phyloP scores from a whole-genome alignment of 2,329 filamentous ascomycete genomes.

The Ceratocystis papillata region DNA sequence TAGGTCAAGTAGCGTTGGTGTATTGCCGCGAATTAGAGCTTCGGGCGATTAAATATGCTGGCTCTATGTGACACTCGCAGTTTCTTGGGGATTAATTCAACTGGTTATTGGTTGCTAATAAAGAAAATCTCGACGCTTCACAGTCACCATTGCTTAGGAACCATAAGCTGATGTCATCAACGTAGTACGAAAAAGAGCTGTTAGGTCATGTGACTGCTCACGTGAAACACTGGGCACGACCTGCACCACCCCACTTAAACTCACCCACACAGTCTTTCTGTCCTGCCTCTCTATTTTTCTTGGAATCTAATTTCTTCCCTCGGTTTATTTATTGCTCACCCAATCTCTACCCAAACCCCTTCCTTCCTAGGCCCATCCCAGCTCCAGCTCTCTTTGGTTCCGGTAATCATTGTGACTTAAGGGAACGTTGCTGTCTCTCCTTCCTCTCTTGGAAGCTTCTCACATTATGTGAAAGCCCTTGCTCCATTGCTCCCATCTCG shows the following conservation, averaged over 20 bases:
- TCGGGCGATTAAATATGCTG: too few species aligned
- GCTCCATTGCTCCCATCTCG: conserved; percentile 19
- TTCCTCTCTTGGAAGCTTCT: conserved; percentile 14
- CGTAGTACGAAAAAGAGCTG: neutral
- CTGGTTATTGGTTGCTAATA: neutral
- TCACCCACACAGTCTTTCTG: conserved; percentile 22
- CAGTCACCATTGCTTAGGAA: neutral
- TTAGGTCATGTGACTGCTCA: conserved; percentile 16
- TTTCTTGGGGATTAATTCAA: too few species aligned
- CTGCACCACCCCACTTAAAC: conserved; percentile 16
- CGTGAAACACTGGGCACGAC: conserved; percentile 8
- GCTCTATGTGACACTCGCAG: too few species aligned
- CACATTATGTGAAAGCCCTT: conserved; percentile 23
- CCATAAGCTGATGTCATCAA: neutral
- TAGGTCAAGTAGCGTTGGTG: neutral
- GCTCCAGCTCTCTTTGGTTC: conserved; percentile 2
- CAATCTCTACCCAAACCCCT: neutral
- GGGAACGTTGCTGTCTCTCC: neutral
- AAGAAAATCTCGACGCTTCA: neutral
- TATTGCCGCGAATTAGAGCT: too few species aligned
- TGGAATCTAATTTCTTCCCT: neutral
- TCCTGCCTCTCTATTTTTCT: conserved; percentile 14
- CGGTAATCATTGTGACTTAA: conserved; percentile 11
- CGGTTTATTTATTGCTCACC: neutral
- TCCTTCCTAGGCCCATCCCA: neutral